Base-by-base conservation (phyloP, 805 yeast genomes). In the Cyberlindnera mrakii region DNA sequence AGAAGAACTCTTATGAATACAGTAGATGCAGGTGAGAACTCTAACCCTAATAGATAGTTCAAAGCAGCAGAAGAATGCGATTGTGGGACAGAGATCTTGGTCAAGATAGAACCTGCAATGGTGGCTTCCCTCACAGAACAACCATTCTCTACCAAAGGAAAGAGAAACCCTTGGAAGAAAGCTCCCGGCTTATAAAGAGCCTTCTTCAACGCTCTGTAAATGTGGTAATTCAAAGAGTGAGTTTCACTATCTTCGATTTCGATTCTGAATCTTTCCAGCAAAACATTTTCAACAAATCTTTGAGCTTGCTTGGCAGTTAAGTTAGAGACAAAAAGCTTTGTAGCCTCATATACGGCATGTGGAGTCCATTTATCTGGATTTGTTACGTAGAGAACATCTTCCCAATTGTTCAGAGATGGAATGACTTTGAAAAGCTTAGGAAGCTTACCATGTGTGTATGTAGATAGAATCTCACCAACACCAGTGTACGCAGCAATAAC, bases 101-200 rank as follows among this genome's bases (percentile, higher is more conserved):
- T 71, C 47, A 93, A 72, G 9, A 93, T 88, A 25, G 97, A 89
- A 18, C 96, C 96, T 15, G 91, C 95, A 62, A 93, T 89, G 48
- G 93, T 80, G 5, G 99, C 98, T 64, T 93, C 99, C 58, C 95
- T 78, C 8, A 87, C 82, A 4, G 96, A 75, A 64, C 98, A 90
- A 41, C 85, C 85, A n/a, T 78, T 75, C 57, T 88, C 95, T 15
- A 89, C 85, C 45, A 93, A 70, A 19, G 97, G 98, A 60, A 93
- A 86, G 47, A 93, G 69, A 58, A 93, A 89, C 1, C 99, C 99
- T 65, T 89, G 91, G 75, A 91, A 93, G 59, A 91, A 93, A 10
- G 99, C 99, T 43, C 93, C 89, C 27, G 99, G 99, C 64, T 93
- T 93, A 71, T 93, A 93, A 42, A 95, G 73, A 0, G 97, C 78